A percentile compares a stretch with the other conserved stretches of the same genome.
Conservation (phyloP, 352 stramenopile species). For the Phytophthora rubi region DNA sequence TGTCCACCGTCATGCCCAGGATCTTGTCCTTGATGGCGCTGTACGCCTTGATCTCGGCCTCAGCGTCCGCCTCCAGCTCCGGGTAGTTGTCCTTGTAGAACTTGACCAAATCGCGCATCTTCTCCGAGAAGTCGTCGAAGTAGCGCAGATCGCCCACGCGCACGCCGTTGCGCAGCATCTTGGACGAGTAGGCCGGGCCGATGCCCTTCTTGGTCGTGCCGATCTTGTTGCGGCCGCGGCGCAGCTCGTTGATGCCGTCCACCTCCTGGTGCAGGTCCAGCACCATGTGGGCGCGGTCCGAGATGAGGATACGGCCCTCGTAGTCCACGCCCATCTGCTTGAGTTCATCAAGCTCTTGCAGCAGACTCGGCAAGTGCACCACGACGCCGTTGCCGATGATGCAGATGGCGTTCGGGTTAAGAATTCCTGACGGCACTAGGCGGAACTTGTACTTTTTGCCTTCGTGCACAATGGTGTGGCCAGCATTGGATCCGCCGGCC, state of each 20-base stretch:
- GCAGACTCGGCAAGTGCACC: slow-evolving; percentile 96
- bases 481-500: slow-evolving; percentile 97
- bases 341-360: slow-evolving; percentile 95
- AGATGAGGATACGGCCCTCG: slow-evolving; percentile 96
- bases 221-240: slow-evolving; percentile 96
- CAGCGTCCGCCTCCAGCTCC: slow-evolving; percentile 77
- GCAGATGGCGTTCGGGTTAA: slow-evolving; percentile 95
- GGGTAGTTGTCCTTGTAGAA: slow-evolving; percentile 93
- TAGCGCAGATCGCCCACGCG: slow-evolving; percentile 95
- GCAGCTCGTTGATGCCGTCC: slow-evolving; percentile 85
- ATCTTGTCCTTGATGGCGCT: slow-evolving; percentile 84
- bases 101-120: slow-evolving; percentile 92
- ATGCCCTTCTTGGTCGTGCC: slow-evolving; percentile 99
- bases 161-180: slow-evolving; percentile 98
- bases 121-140: slow-evolving; percentile 89
- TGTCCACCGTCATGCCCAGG: slow-evolving; percentile 94
- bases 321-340: slow-evolving; percentile 91
- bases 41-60: slow-evolving; percentile 89
- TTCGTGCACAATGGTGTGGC: slow-evolving; percentile 99
- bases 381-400: slow-evolving; percentile 99
- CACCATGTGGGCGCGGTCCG: slow-evolving; percentile 98
- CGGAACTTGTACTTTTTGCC: slow-evolving; percentile 99
- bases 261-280: slow-evolving; percentile 99
- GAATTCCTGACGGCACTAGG: slow-evolving; percentile 97
- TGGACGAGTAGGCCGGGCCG: slow-evolving; percentile 98